phyloP scores from a whole-genome alignment of 2,329 filamentous ascomycete genomes.

The Phialocephala subalpina region DNA sequence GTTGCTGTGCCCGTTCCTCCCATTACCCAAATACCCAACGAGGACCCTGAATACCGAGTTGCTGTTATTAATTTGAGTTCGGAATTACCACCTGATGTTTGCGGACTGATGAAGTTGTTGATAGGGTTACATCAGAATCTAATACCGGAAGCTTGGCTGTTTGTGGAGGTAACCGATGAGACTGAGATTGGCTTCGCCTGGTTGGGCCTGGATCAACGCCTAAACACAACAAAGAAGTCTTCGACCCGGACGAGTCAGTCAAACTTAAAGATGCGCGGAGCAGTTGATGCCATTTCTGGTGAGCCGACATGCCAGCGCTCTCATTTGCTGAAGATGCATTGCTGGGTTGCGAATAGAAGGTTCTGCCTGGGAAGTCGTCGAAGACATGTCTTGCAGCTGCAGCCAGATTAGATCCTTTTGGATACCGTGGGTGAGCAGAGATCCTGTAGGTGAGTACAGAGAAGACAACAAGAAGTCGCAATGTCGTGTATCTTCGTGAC shows the following conservation, averaged over 20 bases:
- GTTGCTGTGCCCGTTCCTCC: slow-evolving; percentile 1
- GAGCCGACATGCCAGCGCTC: too few relatives aligned
- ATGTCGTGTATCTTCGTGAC: neutral
- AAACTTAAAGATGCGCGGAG: neutral
- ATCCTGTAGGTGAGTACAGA: slow-evolving; percentile 1
- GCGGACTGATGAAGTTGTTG: neutral
- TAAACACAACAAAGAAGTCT: neutral
- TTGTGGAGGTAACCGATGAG: neutral
- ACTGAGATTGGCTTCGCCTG: neutral
- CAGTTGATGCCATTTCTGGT: too few relatives aligned
- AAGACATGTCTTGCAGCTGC: neutral
- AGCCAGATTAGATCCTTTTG: too few relatives aligned
- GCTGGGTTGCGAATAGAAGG: too few relatives aligned
- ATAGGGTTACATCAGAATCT: neutral
- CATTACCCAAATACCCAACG: neutral
- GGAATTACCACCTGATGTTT: neutral
- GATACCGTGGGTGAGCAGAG: neutral
- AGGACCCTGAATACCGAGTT: neutral
- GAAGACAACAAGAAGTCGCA: too few relatives aligned
- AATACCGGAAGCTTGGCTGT: neutral
- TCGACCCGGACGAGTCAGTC: neutral
- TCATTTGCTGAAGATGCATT: too few relatives aligned
- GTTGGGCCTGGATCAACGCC: neutral
- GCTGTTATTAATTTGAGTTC: neutral
- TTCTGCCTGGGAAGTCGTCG: too few relatives aligned